Percentiles rank a stretch among this genome's conserved stretches.
phyloP scores from a whole-genome alignment of 108 stramenopile species.

The Pelagomonas calceolata region DNA sequence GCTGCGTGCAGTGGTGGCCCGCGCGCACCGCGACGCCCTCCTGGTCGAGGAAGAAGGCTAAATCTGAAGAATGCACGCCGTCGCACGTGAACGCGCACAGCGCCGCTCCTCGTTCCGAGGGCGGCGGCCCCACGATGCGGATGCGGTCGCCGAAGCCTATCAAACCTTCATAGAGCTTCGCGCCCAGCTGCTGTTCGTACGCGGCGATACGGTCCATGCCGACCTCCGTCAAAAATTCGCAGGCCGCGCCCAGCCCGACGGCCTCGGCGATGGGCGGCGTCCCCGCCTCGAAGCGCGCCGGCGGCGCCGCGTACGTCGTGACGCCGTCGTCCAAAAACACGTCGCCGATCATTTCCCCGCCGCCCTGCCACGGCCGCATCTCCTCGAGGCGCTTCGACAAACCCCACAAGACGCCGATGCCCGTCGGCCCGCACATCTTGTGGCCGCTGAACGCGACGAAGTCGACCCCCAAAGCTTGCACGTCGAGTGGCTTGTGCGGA shows the following conservation, averaged over 20 bases:
- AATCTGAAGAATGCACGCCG: conserved; percentile 77
- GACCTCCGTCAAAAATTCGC: conserved; percentile 63
- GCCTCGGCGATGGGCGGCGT: conserved; percentile 91
- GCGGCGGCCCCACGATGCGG: conserved; percentile 33
- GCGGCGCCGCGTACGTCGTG: conserved; percentile 71
- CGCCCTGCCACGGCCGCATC: conserved; percentile 83
- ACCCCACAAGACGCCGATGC: conserved; percentile 88
- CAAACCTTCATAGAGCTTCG: background rate
- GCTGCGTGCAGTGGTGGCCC: conserved; percentile 96
- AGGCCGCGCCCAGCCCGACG: conserved; percentile 76
- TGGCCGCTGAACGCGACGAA: conserved; percentile 90
- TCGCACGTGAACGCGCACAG: conserved; percentile 72
- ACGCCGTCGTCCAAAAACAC: conserved; percentile 57
- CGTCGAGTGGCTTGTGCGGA: conserved; percentile 72
- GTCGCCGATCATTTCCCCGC: conserved; percentile 91
- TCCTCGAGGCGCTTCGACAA: conserved; percentile 52
- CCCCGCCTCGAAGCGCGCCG: conserved; percentile 86
- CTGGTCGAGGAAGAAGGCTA: conserved; percentile 85
- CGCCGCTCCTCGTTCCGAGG: conserved; percentile 54
- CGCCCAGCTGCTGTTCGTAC: background rate
- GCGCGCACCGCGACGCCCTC: conserved; percentile 87
- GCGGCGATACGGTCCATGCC: background rate
- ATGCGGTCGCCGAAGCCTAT: background rate
- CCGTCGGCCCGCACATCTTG: conserved; percentile 96
- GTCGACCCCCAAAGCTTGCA: conserved; percentile 75